Base-by-base conservation (phyloP, 345 rosid species). In the Linum tenue region DNA sequence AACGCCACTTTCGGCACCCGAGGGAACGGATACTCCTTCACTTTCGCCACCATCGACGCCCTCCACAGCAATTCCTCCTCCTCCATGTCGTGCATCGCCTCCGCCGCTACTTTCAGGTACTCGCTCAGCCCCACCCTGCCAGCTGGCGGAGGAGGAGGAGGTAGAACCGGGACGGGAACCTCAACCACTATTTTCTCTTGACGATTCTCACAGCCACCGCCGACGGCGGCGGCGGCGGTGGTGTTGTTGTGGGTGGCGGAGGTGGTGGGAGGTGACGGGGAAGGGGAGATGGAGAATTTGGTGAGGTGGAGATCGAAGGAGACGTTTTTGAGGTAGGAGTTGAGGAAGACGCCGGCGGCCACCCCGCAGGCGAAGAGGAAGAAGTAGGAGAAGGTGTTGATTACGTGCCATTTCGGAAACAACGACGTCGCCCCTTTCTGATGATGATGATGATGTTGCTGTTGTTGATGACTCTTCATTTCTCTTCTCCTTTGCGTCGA, bases 61-160 rank as follows among this genome's bases (percentile, higher is more conserved):
- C 67, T 67, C 69, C 77, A 65, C 48, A 72, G 38, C 6, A 80
- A 59, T 56, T 81, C 81, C 56, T 70, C 68, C n/a, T 83, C 85
- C 4, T 16, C 64, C 85, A 83, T 75, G 0, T 76, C 64, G 70
- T 78, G 81, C 75, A 69, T 62, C 0, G 14, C n/a, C 37, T 65
- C 31, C 31, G 31, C 39, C 56, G 9, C 10, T 5, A 78, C 69
- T 38, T 64, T 22, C 17, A 11, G 37, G 68, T 65, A 67, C 14
- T 62, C 35, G 36, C 5, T 64, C 35, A 60, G 39, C 3, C 48
- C 43, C 15, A 43, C 53, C 42, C 37, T 37, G 16, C 35, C 35
- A 10, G 42, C 5, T 9, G 4, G 17, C 55, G 50, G 39, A 5
- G 16, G 50, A 9, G 6, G 22, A 5, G 5, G 3, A 8, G 35